phyloP scores from a whole-genome alignment of 192 early-diverging fungal species.

The Coemansia sp. region DNA sequence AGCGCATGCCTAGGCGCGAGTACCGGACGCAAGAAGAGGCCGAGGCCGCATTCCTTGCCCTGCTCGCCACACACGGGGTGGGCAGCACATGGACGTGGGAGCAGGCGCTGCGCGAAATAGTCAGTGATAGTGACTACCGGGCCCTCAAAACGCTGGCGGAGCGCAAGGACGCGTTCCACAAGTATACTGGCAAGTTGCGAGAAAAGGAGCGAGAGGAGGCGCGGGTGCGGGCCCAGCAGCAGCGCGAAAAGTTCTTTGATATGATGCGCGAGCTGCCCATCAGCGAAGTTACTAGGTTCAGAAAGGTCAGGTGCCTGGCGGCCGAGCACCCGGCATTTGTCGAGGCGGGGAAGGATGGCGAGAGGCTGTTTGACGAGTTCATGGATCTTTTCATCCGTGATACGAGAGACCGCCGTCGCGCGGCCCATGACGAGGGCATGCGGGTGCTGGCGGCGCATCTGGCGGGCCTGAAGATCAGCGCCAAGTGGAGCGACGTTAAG shows the following conservation, averaged over 20 bases:
- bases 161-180: constrained; percentile 78
- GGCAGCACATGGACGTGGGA: constrained; percentile 90
- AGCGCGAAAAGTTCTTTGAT: constrained; percentile 56
- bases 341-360: constrained; percentile 58
- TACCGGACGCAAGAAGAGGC: constrained; percentile 80
- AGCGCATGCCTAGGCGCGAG: constrained; percentile 45
- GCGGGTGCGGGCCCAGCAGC: constrained; percentile 24
- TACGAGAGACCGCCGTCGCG: constrained; percentile 66
- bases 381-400: constrained; percentile 62
- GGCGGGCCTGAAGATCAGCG: neutral
- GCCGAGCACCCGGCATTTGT: constrained; percentile 61
- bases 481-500: constrained; percentile 33
- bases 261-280: constrained; percentile 57
- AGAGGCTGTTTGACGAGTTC: constrained; percentile 71
- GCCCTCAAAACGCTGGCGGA: constrained; percentile 76
- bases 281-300: constrained; percentile 57
- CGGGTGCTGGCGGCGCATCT: constrained; percentile 41
- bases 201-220: constrained; percentile 54
- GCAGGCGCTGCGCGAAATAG: constrained; percentile 80
- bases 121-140: constrained; percentile 80
- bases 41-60: constrained; percentile 68
- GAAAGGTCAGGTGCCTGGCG: constrained; percentile 56
- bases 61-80: constrained; percentile 74
- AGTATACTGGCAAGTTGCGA: constrained; percentile 56
- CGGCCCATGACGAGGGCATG: constrained; percentile 60